Conservation (phyloP, 1,139 yeast species). For the Chernovozyma sophiae-reginae region DNA sequence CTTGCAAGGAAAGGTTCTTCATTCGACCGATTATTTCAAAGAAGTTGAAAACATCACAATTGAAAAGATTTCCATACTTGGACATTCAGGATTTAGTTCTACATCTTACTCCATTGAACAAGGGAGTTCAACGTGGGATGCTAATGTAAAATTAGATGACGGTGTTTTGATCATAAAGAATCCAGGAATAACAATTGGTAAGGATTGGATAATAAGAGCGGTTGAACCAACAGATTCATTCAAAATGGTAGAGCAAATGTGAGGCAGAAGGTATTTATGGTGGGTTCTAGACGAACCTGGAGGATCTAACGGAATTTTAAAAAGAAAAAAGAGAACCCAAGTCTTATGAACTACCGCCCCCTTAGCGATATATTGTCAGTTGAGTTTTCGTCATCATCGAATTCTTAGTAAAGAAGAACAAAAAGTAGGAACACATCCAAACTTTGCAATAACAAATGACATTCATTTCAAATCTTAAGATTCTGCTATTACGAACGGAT, state of each 20-base stretch:
- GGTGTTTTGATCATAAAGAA: slow-evolving; percentile 41
- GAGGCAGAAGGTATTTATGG: no score
- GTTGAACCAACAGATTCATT: no score
- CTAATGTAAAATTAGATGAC: slow-evolving; percentile 17
- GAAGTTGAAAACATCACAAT: background rate
- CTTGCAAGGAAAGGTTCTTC: background rate
- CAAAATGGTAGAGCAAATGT: no score
- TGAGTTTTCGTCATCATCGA: no score
- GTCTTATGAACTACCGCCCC: no score
- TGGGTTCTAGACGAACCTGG: no score
- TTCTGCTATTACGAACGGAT: no score
- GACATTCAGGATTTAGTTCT: background rate
- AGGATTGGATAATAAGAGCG: slow-evolving; percentile 54
- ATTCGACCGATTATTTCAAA: slow-evolving; percentile 13
- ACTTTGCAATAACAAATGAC: no score
- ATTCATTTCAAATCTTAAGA: no score
- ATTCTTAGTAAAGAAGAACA: no score
- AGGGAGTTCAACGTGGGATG: slow-evolving; percentile 30
- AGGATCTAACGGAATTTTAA: no score
- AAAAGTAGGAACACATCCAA: background rate
- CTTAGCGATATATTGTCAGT: no score
- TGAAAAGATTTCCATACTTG: background rate
- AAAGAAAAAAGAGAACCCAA: background rate
- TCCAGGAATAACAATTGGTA: slow-evolving; percentile 44
- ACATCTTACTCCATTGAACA: slow-evolving; percentile 23